These are phyloP conservation scores for Boletellus ananas DNA, from an alignment of 768 basidiomycete species.

Conservation along the genomic window DNA sequence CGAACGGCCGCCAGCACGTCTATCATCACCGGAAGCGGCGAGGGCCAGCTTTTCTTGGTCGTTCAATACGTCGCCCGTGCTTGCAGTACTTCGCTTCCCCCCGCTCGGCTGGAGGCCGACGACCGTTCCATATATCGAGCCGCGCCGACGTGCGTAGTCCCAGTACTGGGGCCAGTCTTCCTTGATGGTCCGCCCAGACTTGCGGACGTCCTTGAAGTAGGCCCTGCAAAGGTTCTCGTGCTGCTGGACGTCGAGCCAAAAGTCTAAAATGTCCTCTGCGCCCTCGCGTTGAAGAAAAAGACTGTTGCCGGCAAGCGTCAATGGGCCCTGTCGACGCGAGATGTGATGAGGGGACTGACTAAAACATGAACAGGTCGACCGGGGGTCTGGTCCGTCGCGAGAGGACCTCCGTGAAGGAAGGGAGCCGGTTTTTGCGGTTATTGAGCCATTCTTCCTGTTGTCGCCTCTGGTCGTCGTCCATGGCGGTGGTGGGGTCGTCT, in stretches of 20 bases:
- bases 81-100: slow-evolving; percentile 77
- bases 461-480: slow-evolving; percentile 52
- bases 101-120: slow-evolving; percentile 64
- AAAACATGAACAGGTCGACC: slow-evolving; percentile 98
- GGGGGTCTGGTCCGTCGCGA: slow-evolving; percentile 89
- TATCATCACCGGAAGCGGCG: slow-evolving; percentile 42
- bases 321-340: neutral
- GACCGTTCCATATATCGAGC: slow-evolving; percentile 90
- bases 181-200: slow-evolving; percentile 87
- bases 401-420: slow-evolving; percentile 89
- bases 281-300: slow-evolving; percentile 95
- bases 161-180: slow-evolving; percentile 99
- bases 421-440: slow-evolving; percentile 70
- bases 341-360: slow-evolving; percentile 53
- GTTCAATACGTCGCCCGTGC: slow-evolving; percentile 66
- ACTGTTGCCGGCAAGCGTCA: slow-evolving; percentile 40
- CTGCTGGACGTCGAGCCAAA: slow-evolving; percentile 99
- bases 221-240: slow-evolving; percentile 98
- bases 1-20: slow-evolving; percentile 50
- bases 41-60: slow-evolving; percentile 72
- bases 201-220: slow-evolving; percentile 98
- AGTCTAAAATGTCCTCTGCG: slow-evolving; percentile 94
- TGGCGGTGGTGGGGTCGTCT: slow-evolving; percentile 18
- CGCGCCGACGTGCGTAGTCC: slow-evolving; percentile 87
- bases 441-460: slow-evolving; percentile 71